These are phyloP conservation scores for Ustulina deusta DNA, from an alignment of 2,329 filamentous ascomycete species.

Conservation along the genomic window DNA sequence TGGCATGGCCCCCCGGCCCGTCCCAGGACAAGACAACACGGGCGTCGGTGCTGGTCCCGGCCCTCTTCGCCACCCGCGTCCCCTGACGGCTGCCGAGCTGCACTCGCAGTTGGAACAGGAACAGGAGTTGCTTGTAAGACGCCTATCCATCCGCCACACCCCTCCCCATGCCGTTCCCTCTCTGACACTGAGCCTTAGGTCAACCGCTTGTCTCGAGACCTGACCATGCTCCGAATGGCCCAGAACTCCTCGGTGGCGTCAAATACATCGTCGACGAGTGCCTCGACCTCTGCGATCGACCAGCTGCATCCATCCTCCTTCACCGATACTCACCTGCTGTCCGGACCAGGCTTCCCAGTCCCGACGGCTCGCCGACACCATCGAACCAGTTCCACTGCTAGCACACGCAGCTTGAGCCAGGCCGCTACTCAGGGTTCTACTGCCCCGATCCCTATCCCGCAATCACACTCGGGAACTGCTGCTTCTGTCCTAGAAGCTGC, in stretches of 20 bases:
- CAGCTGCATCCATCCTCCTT: conserved; percentile 56
- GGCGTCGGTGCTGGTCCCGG: conserved; percentile 70
- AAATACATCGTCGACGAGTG: conserved; percentile 71
- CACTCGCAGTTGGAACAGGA: conserved; percentile 93
- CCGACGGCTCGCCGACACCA: conserved; percentile 67
- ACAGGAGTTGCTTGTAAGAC: conserved; percentile 79
- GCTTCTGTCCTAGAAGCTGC: conserved; percentile 60
- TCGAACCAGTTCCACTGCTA: conserved; percentile 69
- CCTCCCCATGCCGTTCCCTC: background rate
- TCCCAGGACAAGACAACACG: conserved; percentile 53
- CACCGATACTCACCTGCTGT: conserved; percentile 65
- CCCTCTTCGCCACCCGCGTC: conserved; percentile 86
- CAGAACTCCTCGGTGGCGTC: conserved; percentile 75
- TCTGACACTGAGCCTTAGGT: conserved; percentile 66
- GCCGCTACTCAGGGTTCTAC: conserved; percentile 57
- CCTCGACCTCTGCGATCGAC: conserved; percentile 60
- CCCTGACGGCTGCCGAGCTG: conserved; percentile 88
- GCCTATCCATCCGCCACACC: conserved; percentile 61
- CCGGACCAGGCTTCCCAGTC: conserved; percentile 69
- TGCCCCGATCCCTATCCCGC: conserved; percentile 49
- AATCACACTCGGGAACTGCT: conserved; percentile 52
- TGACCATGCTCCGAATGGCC: conserved; percentile 80
- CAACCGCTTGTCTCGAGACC: conserved; percentile 91
- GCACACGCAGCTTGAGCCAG: conserved; percentile 61
- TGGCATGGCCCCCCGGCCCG: conserved; percentile 47